Conservation (phyloP, 495 filamentous ascomycete species). For the Penicillium diatomitis region DNA sequence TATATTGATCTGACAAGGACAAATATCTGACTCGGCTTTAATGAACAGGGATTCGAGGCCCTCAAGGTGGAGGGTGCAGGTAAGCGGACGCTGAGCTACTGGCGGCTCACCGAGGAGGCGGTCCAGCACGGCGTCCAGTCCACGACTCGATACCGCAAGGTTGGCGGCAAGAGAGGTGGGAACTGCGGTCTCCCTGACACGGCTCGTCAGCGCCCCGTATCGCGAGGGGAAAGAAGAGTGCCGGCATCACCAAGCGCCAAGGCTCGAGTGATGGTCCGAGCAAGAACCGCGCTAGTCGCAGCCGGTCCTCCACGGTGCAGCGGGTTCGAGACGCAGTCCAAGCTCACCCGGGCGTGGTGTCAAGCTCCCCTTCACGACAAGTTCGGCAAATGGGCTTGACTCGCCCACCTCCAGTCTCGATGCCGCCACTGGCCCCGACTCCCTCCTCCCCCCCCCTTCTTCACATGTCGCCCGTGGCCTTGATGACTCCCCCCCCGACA, state of each 20-base stretch:
- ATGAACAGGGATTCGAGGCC: constrained; percentile 55
- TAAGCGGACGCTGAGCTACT: constrained; percentile 52
- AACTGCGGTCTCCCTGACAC: constrained; percentile 34
- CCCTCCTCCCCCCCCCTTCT: background rate
- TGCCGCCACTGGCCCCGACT: background rate
- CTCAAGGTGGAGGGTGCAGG: constrained; percentile 41
- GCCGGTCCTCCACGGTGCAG: no score
- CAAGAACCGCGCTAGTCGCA: no score
- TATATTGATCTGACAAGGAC: no score
- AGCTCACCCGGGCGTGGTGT: no score
- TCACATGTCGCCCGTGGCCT: background rate
- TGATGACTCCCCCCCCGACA: no score
- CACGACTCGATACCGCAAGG: constrained; percentile 63
- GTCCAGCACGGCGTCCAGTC: constrained; percentile 56
- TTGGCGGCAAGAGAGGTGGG: constrained; percentile 35
- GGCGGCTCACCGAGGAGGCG: constrained; percentile 58
- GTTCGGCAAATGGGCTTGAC: no score
- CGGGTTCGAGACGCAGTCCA: no score
- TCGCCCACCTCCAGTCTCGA: no score
- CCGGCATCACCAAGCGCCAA: constrained; percentile 15
- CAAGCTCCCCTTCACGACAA: no score
- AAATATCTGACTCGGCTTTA: background rate
- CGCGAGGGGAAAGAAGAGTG: constrained; percentile 45
- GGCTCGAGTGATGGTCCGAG: constrained; percentile 1
- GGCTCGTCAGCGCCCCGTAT: constrained; percentile 45